Conservation (phyloP, 768 basidiomycete genomes). For the Phaeotremella skinneri region DNA sequence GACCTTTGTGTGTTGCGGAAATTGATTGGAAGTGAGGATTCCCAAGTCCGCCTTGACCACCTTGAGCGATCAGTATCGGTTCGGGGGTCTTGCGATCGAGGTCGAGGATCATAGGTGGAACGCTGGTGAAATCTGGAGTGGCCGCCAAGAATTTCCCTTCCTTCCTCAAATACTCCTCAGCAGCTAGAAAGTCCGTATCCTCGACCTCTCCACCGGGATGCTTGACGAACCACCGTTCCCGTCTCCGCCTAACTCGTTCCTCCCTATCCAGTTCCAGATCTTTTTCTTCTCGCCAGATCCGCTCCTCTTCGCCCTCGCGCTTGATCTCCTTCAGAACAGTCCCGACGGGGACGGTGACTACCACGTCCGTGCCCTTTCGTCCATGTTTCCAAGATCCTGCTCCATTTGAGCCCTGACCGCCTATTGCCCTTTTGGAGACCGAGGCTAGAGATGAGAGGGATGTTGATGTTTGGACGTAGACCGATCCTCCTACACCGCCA, state of each 20-base stretch:
- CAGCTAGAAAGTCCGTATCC: constrained; percentile 33
- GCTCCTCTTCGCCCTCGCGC: constrained; percentile 62
- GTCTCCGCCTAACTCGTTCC: constrained; percentile 31
- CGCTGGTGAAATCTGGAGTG: constrained; percentile 23
- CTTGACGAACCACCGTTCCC: constrained; percentile 35
- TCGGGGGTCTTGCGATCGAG: constrained; percentile 25
- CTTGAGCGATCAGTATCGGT: constrained; percentile 62
- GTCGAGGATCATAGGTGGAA: constrained; percentile 35
- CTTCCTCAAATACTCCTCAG: constrained; percentile 32
- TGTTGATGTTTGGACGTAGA: constrained; percentile 77
- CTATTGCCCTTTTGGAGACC: constrained; percentile 67
- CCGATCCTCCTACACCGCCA: constrained; percentile 82
- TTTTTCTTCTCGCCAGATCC: constrained; percentile 69
- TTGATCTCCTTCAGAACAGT: constrained; percentile 79
- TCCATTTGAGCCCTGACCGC: constrained; percentile 66
- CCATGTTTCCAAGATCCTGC: constrained; percentile 87
- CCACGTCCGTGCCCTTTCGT: constrained; percentile 64
- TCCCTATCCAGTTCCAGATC: constrained; percentile 57
- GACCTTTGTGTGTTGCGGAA: background rate
- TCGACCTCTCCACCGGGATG: constrained; percentile 35
- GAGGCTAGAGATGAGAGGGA: constrained; percentile 73
- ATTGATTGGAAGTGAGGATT: constrained; percentile 79
- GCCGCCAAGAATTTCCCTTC: constrained; percentile 28
- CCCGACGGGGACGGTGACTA: constrained; percentile 82
- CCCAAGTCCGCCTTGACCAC: constrained; percentile 78